Evolutionary conservation across 495 filamentous ascomycete genomes (phyloP).

Genomic region (Terfezia boudieri): DNA sequence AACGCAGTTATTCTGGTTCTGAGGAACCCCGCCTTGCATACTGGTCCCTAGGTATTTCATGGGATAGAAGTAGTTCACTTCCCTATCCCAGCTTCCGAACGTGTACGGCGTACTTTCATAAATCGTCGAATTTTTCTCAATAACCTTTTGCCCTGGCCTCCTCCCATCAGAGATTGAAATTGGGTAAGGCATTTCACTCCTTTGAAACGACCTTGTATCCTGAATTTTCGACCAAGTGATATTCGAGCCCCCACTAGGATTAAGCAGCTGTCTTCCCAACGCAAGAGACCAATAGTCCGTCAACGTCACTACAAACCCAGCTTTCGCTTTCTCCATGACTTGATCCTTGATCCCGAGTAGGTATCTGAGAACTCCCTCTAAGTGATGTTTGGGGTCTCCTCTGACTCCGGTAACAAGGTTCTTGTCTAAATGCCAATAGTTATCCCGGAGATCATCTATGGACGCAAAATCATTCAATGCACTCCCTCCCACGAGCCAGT

Average conservation of each 20-base stretch:
- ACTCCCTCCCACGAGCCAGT: conserved; percentile 25
- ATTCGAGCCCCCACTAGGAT: conserved; percentile 21
- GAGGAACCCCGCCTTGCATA: conserved; percentile 17
- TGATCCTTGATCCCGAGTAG: conserved; percentile 14
- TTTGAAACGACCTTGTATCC: conserved; percentile 20
- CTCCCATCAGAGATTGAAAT: conserved; percentile 23
- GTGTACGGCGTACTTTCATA: conserved; percentile 29
- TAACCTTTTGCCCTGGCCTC: conserved; percentile 18
- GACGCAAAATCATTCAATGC: conserved; percentile 26
- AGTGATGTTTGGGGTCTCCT: neutral
- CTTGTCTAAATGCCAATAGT: conserved; percentile 20
- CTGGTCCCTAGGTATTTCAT: conserved; percentile 25
- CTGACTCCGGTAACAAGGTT: neutral
- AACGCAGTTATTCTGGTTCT: conserved; percentile 20
- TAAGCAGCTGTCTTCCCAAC: conserved; percentile 23
- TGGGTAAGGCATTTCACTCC: conserved; percentile 23
- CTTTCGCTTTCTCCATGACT: conserved; percentile 21
- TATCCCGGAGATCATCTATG: conserved; percentile 18
- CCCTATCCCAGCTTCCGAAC: conserved; percentile 26
- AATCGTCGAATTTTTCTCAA: conserved; percentile 19
- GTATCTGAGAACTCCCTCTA: conserved; percentile 11
- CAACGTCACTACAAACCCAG: conserved; percentile 23
- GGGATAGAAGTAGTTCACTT: conserved; percentile 23
- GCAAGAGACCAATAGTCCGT: conserved; percentile 25
- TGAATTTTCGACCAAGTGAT: conserved; percentile 19